Conservation (phyloP, 176 grass and related monocot genomes). For the Canna indica region DNA sequence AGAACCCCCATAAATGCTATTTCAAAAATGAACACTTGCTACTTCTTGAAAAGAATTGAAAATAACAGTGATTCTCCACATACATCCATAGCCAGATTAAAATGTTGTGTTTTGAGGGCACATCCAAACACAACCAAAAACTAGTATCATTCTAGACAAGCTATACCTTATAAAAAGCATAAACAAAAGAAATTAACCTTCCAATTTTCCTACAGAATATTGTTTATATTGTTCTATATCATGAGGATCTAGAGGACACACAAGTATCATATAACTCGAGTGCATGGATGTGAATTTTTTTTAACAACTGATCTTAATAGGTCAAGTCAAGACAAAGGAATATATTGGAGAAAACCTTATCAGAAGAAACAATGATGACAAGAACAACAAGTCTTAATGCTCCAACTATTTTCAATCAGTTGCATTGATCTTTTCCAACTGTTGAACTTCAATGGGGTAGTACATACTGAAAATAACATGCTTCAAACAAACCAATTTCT, state of each 20-base stretch:
- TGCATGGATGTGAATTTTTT: neutral
- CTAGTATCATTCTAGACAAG: neutral
- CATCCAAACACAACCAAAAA: too few relatives aligned
- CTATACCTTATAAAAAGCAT: neutral
- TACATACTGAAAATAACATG: too few relatives aligned
- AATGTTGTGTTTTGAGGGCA: too few relatives aligned
- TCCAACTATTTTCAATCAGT: too few relatives aligned
- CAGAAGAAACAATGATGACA: too few relatives aligned
- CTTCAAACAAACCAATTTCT: too few relatives aligned
- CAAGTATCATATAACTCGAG: neutral
- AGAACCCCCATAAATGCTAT: neutral
- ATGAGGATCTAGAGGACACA: neutral
- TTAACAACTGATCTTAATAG: neutral
- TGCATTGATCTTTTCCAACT: too few relatives aligned
- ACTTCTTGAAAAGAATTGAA: neutral
- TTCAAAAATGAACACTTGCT: neutral
- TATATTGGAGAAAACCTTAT: neutral
- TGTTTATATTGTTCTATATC: neutral
- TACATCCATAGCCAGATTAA: too few relatives aligned
- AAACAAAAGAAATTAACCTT: neutral
- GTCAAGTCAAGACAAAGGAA: neutral
- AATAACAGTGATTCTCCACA: too few relatives aligned
- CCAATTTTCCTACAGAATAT: neutral
- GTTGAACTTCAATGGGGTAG: too few relatives aligned
- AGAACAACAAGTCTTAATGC: too few relatives aligned